These are phyloP conservation scores for Vanrija pseudolonga DNA, from an alignment of 1,284 basidiomycete genomes.

Conservation along the genomic window DNA sequence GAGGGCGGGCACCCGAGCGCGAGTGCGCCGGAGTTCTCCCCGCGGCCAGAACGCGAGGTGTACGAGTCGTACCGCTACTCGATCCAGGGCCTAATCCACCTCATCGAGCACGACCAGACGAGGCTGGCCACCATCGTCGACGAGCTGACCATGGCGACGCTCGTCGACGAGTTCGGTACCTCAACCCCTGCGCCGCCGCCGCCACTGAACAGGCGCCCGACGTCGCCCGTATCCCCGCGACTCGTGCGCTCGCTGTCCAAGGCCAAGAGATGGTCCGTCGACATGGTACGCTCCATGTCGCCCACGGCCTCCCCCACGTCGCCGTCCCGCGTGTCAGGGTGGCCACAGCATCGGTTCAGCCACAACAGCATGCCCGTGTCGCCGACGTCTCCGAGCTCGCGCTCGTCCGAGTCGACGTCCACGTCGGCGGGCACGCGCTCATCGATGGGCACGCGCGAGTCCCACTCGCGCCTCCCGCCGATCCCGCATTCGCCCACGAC, in stretches of 20 bases:
- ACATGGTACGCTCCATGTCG: background rate
- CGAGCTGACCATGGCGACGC: slow-evolving; percentile 13
- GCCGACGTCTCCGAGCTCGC: no score
- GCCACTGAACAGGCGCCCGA: background rate
- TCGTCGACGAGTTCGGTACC: background rate
- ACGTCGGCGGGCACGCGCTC: no score
- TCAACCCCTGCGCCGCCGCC: background rate
- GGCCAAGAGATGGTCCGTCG: background rate
- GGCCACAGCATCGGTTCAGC: no score
- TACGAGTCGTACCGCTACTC: slow-evolving; percentile 25
- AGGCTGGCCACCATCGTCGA: slow-evolving; percentile 30
- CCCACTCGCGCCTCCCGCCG: no score
- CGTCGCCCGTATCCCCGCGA: background rate
- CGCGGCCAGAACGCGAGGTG: background rate
- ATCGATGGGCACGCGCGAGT: no score
- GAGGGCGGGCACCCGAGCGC: background rate
- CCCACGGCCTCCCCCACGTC: background rate
- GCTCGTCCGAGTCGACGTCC: no score
- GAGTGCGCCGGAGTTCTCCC: background rate
- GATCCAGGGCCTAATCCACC: slow-evolving; percentile 27
- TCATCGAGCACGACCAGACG: slow-evolving; percentile 30
- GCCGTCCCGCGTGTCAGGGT: no score
- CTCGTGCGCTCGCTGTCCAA: no score
- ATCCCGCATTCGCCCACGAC: no score
- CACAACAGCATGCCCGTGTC: no score